phyloP scores from a whole-genome alignment of 768 basidiomycete genomes.

The Suillus plorans region DNA sequence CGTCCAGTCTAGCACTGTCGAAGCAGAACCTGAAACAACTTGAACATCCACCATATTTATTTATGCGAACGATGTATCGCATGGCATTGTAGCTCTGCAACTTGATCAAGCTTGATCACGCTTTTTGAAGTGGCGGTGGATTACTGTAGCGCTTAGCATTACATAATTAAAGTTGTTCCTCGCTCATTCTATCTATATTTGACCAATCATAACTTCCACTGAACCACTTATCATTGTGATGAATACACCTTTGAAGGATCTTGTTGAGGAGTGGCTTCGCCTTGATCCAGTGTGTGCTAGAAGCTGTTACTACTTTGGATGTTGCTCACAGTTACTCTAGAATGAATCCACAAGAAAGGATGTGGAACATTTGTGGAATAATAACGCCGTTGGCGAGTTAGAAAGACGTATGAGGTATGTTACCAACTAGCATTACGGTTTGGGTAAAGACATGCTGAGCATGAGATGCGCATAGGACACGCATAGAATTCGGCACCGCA shows the following conservation, averaged over 20 bases:
- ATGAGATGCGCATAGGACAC: slow-evolving; percentile 38
- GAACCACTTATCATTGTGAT: slow-evolving; percentile 5
- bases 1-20: neutral
- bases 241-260: slow-evolving; percentile 33
- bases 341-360: slow-evolving; percentile 39
- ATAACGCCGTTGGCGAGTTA: slow-evolving; percentile 31
- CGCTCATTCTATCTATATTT: neutral
- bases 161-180: no score
- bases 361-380: slow-evolving; percentile 33
- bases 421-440: neutral
- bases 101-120: neutral
- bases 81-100: neutral
- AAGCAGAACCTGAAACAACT: neutral
- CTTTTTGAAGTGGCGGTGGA: no score
- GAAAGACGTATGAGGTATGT: slow-evolving; percentile 43
- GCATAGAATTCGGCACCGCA: slow-evolving; percentile 88
- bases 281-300: slow-evolving; percentile 41
- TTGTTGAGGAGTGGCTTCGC: slow-evolving; percentile 52
- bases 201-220: neutral
- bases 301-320: neutral
- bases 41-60: neutral
- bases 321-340: slow-evolving; percentile 19
- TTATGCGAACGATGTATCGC: neutral
- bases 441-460: neutral
- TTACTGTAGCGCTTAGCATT: no score